Conservation (phyloP, 441 rosid genomes). For the Mallotus repandus region DNA sequence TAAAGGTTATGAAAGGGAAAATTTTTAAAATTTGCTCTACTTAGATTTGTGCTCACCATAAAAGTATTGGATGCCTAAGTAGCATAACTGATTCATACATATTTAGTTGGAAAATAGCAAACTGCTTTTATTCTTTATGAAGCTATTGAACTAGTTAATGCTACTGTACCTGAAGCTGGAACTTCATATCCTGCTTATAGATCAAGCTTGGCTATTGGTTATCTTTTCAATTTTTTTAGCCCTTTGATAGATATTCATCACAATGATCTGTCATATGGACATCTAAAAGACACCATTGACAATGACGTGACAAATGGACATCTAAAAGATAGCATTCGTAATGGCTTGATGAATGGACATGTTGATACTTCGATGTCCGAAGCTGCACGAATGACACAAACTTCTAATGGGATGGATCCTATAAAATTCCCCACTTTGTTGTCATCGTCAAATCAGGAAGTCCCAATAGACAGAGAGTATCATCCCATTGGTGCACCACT, state of each 20-base stretch:
- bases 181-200: slow-evolving; percentile 49
- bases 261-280: slow-evolving; percentile 27
- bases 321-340: no score
- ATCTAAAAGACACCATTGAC: not conserved
- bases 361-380: slow-evolving; percentile 8
- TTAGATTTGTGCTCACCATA: no score
- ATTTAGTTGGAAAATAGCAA: slow-evolving; percentile 53
- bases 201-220: slow-evolving; percentile 80
- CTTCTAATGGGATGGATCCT: slow-evolving; percentile 11
- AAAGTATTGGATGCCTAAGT: no score
- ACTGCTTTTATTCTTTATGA: slow-evolving; percentile 48
- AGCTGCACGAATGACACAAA: slow-evolving; percentile 29
- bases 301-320: no score
- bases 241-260: slow-evolving; percentile 34
- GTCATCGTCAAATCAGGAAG: slow-evolving; percentile 63
- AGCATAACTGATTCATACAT: no score
- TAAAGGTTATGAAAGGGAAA: no score
- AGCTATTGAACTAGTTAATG: slow-evolving; percentile 56
- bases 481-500: slow-evolving; percentile 75
- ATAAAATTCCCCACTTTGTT: slow-evolving; percentile 41
- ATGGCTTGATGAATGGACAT: no score
- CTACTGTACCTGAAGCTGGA: slow-evolving; percentile 51
- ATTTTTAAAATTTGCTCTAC: no score
- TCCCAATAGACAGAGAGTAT: slow-evolving; percentile 44
- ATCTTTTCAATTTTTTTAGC: slow-evolving; percentile 61